Evolutionary conservation across 257 asterid species (phyloP).

Genomic region (Nicotiana otophora): DNA sequence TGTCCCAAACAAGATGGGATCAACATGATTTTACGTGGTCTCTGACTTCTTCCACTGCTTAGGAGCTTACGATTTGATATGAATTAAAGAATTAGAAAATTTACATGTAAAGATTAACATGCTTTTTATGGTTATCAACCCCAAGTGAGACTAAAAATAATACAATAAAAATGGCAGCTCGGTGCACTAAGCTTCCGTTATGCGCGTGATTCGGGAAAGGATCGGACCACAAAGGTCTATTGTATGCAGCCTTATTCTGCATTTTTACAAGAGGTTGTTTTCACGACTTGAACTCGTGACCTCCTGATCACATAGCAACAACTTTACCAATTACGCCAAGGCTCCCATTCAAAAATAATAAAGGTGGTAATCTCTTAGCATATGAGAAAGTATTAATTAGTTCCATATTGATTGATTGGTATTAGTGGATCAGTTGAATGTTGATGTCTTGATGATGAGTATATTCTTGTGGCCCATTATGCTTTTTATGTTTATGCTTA

Average conservation of each 20-base stretch:
- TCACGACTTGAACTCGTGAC: no score
- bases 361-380: not conserved
- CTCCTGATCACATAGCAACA: no score
- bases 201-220: no score
- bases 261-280: no score
- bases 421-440: slow-evolving; percentile 1
- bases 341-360: no score
- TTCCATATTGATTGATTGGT: not conserved
- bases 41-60: no score
- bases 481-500: not conserved
- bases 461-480: not conserved
- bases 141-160: not conserved
- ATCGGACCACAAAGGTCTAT: no score
- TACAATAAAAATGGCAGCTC: not conserved
- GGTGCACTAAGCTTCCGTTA: no score
- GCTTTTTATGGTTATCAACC: not conserved
- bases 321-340: no score
- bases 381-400: not conserved
- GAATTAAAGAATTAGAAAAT: not conserved
- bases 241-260: no score
- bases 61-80: not conserved
- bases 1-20: no score
- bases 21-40: no score
- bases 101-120: not conserved
- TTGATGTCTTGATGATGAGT: not conserved